Evolutionary conservation across 805 yeast species (phyloP).

Genomic region (Ascoidea rubescens): DNA sequence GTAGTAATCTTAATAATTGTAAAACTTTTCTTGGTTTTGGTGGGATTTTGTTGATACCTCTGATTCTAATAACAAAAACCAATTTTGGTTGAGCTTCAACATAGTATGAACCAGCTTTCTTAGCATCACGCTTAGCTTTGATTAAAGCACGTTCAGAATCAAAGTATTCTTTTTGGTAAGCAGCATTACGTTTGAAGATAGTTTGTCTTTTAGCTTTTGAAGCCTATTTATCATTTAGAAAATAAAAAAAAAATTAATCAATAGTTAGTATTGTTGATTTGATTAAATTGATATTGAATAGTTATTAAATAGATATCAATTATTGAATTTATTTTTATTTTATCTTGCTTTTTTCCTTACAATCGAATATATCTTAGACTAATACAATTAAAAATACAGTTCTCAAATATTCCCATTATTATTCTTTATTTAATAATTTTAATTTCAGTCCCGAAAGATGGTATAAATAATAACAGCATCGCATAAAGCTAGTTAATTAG

Average conservation of each 20-base stretch:
- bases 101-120: conserved; percentile 87
- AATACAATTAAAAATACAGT: too few relatives aligned
- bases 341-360: too few relatives aligned
- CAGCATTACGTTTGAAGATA: conserved; percentile 89
- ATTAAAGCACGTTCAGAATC: conserved; percentile 82
- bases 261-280: neutral
- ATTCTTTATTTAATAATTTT: too few relatives aligned
- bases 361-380: too few relatives aligned
- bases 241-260: neutral
- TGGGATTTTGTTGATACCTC: conserved; percentile 98
- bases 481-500: conserved; percentile 9
- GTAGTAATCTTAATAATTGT: conserved; percentile 85
- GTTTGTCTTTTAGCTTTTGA: conserved; percentile 48
- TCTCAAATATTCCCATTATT: too few relatives aligned
- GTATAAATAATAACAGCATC: conserved; percentile 10
- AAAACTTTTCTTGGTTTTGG: conserved; percentile 99
- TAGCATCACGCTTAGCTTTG: conserved; percentile 85
- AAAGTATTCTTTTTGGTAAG: conserved; percentile 89
- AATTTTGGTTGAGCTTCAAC: conserved; percentile 91
- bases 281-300: conserved; percentile 11
- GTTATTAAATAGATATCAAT: neutral
- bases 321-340: too few relatives aligned
- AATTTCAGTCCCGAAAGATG: conserved; percentile 11
- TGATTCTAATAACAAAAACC: conserved; percentile 94
- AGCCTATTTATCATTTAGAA: conserved; percentile 19